A percentile compares a stretch with the other conserved stretches of the same genome.
Evolutionary conservation across 306 rosid species (phyloP).

Genomic region (Corylus avellana): DNA sequence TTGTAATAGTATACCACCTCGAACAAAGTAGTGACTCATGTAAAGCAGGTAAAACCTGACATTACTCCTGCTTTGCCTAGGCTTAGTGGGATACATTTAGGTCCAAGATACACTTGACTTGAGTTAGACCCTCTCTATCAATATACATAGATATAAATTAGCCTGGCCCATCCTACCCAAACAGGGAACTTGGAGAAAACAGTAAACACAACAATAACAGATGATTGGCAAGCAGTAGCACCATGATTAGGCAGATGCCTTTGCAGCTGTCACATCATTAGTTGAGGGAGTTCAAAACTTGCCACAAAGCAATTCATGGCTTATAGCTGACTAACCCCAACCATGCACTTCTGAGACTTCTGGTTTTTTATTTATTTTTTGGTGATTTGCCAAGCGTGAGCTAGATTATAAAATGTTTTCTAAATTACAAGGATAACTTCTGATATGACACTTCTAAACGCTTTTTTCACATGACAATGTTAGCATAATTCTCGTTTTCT

Average conservation of each 20-base stretch:
- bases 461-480: background rate
- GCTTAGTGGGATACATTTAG: background rate
- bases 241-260: no score
- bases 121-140: background rate
- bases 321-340: background rate
- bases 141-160: background rate
- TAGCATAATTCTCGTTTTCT: background rate
- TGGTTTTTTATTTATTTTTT: background rate
- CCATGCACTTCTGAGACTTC: background rate
- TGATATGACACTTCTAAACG: background rate
- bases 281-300: background rate
- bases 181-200: background rate
- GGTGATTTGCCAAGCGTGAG: background rate
- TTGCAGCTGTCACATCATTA: background rate
- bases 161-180: background rate
- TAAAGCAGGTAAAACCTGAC: background rate
- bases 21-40: background rate
- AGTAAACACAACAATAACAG: background rate
- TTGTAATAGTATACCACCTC: background rate
- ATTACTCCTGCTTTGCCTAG: background rate
- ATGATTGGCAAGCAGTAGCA: background rate
- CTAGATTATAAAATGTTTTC: background rate
- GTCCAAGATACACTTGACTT: background rate
- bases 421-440: background rate
- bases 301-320: background rate